phyloP scores from a whole-genome alignment of 2,329 filamentous ascomycete species.

The Dothistroma septosporum region DNA sequence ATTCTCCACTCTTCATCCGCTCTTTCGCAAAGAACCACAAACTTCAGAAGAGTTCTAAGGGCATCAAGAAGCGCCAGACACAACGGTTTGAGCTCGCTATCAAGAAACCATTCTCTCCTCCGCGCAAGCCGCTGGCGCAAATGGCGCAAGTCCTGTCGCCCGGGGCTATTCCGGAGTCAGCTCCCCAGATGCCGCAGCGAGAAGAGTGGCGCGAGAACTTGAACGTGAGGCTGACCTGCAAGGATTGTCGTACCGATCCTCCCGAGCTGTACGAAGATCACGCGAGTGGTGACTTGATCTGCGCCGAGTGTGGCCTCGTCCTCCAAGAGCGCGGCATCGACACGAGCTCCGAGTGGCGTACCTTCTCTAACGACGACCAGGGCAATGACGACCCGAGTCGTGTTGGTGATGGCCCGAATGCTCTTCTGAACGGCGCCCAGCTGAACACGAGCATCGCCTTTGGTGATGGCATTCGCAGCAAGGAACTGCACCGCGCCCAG shows the following conservation, averaged over 20 bases:
- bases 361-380: conserved; percentile 97
- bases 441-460: conserved; percentile 85
- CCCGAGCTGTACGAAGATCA: conserved; percentile 92
- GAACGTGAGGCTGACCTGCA: conserved; percentile 79
- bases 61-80: conserved; percentile 42
- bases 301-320: conserved; percentile 84
- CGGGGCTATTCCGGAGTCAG: conserved; percentile 42
- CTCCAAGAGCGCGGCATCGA: conserved; percentile 89
- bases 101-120: conserved; percentile 20
- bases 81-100: conserved; percentile 34
- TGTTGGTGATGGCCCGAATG: conserved; percentile 91
- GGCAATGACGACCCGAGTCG: conserved; percentile 94
- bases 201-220: conserved; percentile 73
- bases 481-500: conserved; percentile 77
- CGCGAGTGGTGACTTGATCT: conserved; percentile 87
- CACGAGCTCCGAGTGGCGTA: conserved; percentile 95
- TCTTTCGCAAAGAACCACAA: conserved; percentile 45
- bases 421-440: conserved; percentile 83
- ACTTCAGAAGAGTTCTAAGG: conserved; percentile 42
- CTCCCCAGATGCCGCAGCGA: conserved; percentile 34
- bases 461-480: conserved; percentile 66
- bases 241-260: conserved; percentile 86
- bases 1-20: conserved; percentile 67
- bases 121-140: conserved; percentile 29
- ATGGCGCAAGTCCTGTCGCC: conserved; percentile 41